Evolutionary conservation across 2,329 filamentous ascomycete species (phyloP), one percentile per base, ranked within the genome.

Genomic region (Grosmannia huntii): DNA sequence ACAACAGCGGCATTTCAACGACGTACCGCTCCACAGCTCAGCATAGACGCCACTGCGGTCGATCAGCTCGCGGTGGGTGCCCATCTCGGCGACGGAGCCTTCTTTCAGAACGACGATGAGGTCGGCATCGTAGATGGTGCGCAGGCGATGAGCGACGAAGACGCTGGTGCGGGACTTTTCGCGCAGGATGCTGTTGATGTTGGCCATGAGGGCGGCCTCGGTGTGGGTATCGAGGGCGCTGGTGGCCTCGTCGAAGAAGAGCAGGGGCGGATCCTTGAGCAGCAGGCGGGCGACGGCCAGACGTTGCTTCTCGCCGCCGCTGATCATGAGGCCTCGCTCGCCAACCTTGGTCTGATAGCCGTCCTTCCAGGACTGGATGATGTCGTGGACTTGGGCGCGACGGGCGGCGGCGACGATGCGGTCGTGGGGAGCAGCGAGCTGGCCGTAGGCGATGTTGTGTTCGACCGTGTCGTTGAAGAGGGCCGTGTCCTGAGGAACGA

Each of bases 391-490:
- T 59, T 85, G 84, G 2, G 94, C 92, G 57, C 90, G 81, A 66
- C 85, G 83, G 1, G 94, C 90, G 0, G 90, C 94, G 33, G 84
- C 84, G 14, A 83, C 70, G 9, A 99, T 86, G 59, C 85, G 77
- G 36, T 90, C 89, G 11, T 80, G 76, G 0, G 84, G 79, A 0
- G 92, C 91, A 33, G 7, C 27, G 62, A 97, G 81, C 64, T 87
- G 82, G 55, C 94, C 94, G 69, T 99, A 99, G 62, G 84, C 86
- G 66, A 99, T 96, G 69, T 99, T 99, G 70, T 96, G 90, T 68
- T 88, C 87, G 60, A 99, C 92, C 0, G 90, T 94, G 67, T 96
- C 90, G 70, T 99, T 99, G 77, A 99, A 99, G 1, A 99, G 78
- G 0, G 94, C 91, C 0, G 94, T 97, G 65, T 99, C 94, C 69